Evolutionary conservation across 2,329 filamentous ascomycete species (phyloP).

Genomic region (Colletotrichum falcatum): DNA sequence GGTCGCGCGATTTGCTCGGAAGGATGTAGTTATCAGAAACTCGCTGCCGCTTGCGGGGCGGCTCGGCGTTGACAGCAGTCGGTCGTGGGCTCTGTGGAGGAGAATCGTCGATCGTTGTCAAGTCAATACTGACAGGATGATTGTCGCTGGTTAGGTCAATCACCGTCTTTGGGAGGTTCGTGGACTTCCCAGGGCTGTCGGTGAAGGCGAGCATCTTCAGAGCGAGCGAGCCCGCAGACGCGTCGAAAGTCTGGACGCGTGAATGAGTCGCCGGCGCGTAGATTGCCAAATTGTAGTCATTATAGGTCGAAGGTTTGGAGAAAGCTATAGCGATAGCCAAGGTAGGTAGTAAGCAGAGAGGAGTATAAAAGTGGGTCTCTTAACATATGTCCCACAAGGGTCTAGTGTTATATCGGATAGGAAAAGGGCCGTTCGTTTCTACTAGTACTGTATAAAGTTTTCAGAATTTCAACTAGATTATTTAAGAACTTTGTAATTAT

Average conservation of each 20-base stretch:
- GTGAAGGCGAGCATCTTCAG: neutral
- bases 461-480: neutral
- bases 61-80: constrained; percentile 38
- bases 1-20: constrained; percentile 28
- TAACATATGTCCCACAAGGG: neutral
- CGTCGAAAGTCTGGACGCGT: neutral
- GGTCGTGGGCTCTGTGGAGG: constrained; percentile 30
- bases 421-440: neutral
- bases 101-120: constrained; percentile 43
- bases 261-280: neutral
- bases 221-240: neutral
- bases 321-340: neutral
- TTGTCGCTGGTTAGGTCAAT: neutral
- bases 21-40: constrained; percentile 41
- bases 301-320: neutral
- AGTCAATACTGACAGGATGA: constrained; percentile 43
- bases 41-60: constrained; percentile 49
- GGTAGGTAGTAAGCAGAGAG: neutral
- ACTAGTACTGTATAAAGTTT: neutral
- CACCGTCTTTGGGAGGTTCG: neutral
- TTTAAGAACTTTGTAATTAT: neutral
- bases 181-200: neutral
- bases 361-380: neutral
- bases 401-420: neutral
- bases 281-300: neutral